Conservation (phyloP, 1,284 basidiomycete genomes). For the Trichosporon ovoides region DNA sequence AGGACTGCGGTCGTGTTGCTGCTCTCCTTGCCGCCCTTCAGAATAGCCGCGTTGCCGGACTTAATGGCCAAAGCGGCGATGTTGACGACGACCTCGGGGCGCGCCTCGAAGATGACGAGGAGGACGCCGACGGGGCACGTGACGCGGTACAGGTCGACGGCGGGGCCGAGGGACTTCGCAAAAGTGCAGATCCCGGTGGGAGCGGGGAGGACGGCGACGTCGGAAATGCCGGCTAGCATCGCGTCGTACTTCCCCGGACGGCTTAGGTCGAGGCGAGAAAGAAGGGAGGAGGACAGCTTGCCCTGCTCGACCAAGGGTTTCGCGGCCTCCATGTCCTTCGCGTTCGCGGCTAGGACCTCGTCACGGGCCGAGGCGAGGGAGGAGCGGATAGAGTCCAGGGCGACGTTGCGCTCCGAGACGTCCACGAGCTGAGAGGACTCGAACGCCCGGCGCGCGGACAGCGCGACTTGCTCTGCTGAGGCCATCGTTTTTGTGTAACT, state of each 20-base stretch:
- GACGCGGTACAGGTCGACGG: slow-evolving; percentile 82
- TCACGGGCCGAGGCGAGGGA: slow-evolving; percentile 62
- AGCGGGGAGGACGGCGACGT: slow-evolving; percentile 78
- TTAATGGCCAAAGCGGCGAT: slow-evolving; percentile 95
- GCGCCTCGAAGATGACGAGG: slow-evolving; percentile 94
- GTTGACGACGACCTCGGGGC: slow-evolving; percentile 97
- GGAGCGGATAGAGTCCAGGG: slow-evolving; percentile 63
- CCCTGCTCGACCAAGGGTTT: slow-evolving; percentile 70
- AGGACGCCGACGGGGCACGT: slow-evolving; percentile 96
- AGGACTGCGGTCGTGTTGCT: slow-evolving; percentile 69
- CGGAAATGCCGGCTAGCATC: slow-evolving; percentile 83
- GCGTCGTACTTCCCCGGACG: slow-evolving; percentile 86
- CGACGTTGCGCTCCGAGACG: slow-evolving; percentile 61
- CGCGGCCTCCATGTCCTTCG: slow-evolving; percentile 72
- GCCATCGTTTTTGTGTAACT: slow-evolving; percentile 11
- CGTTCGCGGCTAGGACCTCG: slow-evolving; percentile 72
- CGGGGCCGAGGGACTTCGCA: slow-evolving; percentile 78
- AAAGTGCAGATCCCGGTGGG: slow-evolving; percentile 84
- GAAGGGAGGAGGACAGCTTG: slow-evolving; percentile 71
- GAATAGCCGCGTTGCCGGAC: slow-evolving; percentile 91
- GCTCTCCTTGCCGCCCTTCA: slow-evolving; percentile 96
- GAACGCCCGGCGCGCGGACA: slow-evolving; percentile 72
- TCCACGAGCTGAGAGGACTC: slow-evolving; percentile 75
- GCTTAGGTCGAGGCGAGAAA: slow-evolving; percentile 80
- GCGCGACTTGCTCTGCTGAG: slow-evolving; percentile 58